A percentile compares a stretch with the other conserved stretches of the same genome.
phyloP scores from a whole-genome alignment of 139 green algal species.

The Monoraphidium neglectum region DNA sequence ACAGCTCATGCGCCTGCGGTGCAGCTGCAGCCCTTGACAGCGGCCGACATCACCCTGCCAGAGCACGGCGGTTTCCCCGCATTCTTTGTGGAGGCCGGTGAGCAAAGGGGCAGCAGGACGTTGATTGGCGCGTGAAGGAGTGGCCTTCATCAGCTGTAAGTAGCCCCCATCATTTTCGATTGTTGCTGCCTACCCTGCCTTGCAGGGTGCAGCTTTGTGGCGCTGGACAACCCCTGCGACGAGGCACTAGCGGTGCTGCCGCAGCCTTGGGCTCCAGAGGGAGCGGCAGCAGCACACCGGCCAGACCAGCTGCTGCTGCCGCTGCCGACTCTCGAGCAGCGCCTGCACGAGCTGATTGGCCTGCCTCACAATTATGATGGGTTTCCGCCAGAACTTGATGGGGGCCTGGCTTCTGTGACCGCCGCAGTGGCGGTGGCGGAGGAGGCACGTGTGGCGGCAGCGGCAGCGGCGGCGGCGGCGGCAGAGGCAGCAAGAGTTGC shows the following conservation, averaged over 20 bases:
- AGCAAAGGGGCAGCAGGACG: too few relatives aligned
- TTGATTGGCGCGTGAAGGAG: too few relatives aligned
- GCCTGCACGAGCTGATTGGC: slow-evolving; percentile 29
- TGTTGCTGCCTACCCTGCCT: background rate
- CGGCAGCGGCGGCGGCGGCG: background rate
- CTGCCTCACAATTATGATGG: slow-evolving; percentile 41
- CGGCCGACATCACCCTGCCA: slow-evolving; percentile 1
- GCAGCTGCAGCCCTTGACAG: too few relatives aligned
- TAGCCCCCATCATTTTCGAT: background rate
- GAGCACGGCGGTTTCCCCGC: slow-evolving; percentile 12
- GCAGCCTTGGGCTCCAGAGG: background rate
- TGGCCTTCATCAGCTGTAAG: background rate
- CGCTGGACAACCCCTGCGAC: background rate
- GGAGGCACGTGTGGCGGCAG: background rate
- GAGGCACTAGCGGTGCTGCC: background rate
- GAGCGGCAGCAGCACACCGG: slow-evolving; percentile 1
- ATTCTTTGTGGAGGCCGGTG: slow-evolving; percentile 13
- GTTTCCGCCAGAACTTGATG: slow-evolving; percentile 7
- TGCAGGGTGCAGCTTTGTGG: background rate
- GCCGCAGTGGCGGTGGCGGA: background rate
- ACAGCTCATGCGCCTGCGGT: too few relatives aligned
- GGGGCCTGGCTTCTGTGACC: background rate
- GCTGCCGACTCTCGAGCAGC: slow-evolving; percentile 23
- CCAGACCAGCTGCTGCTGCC: background rate
- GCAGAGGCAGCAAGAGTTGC: background rate